Percentiles rank a stretch among this genome's conserved stretches.
Evolutionary conservation across 2,329 filamentous ascomycete species (phyloP).

Genomic region (Paraphaeosphaeria minitans): DNA sequence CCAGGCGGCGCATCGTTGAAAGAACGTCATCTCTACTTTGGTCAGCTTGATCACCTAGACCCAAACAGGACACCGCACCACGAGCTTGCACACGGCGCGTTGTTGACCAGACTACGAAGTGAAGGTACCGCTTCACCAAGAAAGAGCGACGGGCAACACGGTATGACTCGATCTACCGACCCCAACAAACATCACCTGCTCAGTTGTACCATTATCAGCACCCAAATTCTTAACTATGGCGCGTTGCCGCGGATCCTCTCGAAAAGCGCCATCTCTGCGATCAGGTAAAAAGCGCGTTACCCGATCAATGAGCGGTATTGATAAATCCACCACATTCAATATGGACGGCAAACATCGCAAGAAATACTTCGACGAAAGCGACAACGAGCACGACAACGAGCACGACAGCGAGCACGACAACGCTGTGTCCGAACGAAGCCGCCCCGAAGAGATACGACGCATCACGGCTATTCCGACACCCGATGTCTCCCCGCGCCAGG

Average conservation of each 20-base stretch:
- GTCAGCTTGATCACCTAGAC: neutral
- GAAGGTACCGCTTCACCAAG: neutral
- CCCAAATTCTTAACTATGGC: neutral
- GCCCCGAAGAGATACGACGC: neutral
- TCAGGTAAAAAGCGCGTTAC: neutral
- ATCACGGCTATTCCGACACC: neutral
- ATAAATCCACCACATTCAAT: neutral
- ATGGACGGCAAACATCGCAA: neutral
- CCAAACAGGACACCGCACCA: no score
- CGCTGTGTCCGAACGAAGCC: neutral
- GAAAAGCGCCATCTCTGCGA: neutral
- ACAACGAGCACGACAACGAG: neutral
- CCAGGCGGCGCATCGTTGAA: neutral
- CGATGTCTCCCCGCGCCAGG: neutral
- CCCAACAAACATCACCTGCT: neutral
- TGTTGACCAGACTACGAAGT: neutral
- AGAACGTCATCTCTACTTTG: neutral
- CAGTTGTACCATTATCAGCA: neutral
- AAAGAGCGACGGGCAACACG: neutral
- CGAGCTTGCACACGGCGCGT: neutral
- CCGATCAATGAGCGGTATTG: neutral
- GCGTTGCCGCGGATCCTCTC: constrained; percentile 4
- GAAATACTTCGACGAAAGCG: neutral
- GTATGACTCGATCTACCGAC: neutral
- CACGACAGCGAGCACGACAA: neutral